A percentile compares a stretch with the other conserved stretches of the same genome.
Evolutionary conservation across 2,329 filamentous ascomycete genomes (phyloP).

Genomic region (Penicillium oxalicum): DNA sequence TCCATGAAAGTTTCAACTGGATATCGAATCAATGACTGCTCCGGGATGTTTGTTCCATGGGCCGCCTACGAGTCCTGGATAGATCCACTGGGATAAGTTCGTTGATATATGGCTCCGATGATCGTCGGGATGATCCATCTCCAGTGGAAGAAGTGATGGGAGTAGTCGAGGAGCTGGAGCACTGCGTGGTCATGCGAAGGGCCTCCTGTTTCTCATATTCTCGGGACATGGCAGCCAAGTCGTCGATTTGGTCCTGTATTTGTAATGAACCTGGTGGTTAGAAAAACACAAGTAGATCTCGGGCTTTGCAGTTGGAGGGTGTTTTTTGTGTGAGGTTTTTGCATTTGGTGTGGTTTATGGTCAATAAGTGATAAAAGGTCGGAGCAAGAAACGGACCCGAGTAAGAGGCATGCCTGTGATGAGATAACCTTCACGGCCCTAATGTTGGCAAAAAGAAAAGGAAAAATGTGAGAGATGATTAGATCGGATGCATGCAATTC

Average conservation of each 20-base stretch:
- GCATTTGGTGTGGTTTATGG: no score
- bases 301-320: slow-evolving; percentile 8
- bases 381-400: slow-evolving; percentile 29
- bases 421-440: slow-evolving; percentile 47
- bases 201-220: slow-evolving; percentile 46
- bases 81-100: slow-evolving; percentile 36
- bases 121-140: slow-evolving; percentile 5
- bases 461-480: slow-evolving; percentile 18
- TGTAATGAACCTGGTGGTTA: neutral
- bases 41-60: slow-evolving; percentile 27
- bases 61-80: slow-evolving; percentile 24
- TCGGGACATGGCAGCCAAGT: slow-evolving; percentile 42
- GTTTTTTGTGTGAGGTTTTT: neutral
- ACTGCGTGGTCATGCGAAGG: slow-evolving; percentile 38
- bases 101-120: slow-evolving; percentile 39
- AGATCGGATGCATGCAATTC: slow-evolving; percentile 7
- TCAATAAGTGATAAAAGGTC: no score
- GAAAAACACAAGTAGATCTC: neutral
- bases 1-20: no score
- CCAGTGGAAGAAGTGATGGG: neutral
- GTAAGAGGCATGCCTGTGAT: slow-evolving; percentile 43
- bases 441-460: slow-evolving; percentile 9
- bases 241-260: slow-evolving; percentile 45
- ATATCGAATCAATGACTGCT: slow-evolving; percentile 9
- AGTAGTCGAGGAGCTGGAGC: neutral